Evolutionary conservation across 129 eudicot species (phyloP), one percentile per base, ranked within the genome.

Genomic region (Rutidosis leptorrhynchoides): DNA sequence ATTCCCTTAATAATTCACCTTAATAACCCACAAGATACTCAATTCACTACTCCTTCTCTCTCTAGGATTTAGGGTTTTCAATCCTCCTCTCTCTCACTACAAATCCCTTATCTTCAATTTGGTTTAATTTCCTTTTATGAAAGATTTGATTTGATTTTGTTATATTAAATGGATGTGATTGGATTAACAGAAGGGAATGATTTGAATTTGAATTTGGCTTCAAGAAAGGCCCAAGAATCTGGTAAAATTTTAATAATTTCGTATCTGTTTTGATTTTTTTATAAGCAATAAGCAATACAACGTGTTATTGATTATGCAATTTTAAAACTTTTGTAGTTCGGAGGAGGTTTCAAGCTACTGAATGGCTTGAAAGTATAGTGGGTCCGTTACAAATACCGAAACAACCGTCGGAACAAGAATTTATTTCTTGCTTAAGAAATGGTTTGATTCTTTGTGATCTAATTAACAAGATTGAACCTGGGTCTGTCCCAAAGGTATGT

Each of bases 141-240:
- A 23, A 77, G 67, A 56, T 37, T 40, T 49, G 8, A 27, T 12
- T 58, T 26, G 8, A 71, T 24, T 65, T 65, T 58, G 35, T 24
- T 27, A 55, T 16, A 58, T 76, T 82, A 54, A 57, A 93, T 89
- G 98, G 96, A 81, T 84, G 80, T 70, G 79, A 67, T 67, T 26
- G 64, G 69, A 42, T 72, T 77, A 51, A 79, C 80, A 62, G 81
- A 74, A 24, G 73, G 73, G 58, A 80, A 82, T 40, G 95, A 81
- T 51, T 74, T 81, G 33, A 83, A 89, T 71, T 77, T 81, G 27
- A 83, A 89, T 71, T 75, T 81, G 78, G 97, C 93, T 76, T 86
- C 93, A 79, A 94, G 99, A 81, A 94, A 83, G 74, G 90, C 93
- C 14, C 97, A 89, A 77, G 97, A 94, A 83, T 88, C 97, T 71